phyloP scores from a whole-genome alignment of 2,329 filamentous ascomycete genomes.

The Clarireedia monteithiana region DNA sequence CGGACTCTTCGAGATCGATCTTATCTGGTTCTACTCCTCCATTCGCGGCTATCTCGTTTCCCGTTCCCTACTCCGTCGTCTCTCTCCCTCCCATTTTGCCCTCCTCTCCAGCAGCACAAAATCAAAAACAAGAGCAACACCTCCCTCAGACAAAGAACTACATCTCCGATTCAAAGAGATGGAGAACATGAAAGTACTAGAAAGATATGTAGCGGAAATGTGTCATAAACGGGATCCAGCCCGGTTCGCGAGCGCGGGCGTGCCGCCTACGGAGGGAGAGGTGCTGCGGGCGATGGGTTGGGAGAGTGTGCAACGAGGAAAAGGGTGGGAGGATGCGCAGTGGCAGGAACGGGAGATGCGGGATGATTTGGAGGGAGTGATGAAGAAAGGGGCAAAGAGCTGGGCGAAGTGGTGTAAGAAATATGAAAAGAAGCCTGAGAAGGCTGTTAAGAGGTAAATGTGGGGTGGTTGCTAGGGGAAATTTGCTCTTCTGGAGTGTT shows the following conservation, averaged over 20 bases:
- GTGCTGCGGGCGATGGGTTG: conserved; percentile 12
- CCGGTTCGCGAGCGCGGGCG: conserved; percentile 9
- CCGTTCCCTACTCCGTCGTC: neutral
- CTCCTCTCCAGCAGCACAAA: neutral
- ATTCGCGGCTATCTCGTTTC: conserved; percentile 15
- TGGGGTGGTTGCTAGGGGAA: neutral
- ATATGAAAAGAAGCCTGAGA: conserved; percentile 13
- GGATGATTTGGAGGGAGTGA: conserved; percentile 8
- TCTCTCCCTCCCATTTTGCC: neutral
- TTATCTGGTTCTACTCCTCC: conserved; percentile 27
- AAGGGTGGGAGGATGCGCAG: conserved; percentile 11
- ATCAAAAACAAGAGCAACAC: no score
- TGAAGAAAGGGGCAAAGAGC: conserved; percentile 6
- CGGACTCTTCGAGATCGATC: conserved; percentile 27
- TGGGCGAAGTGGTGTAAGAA: conserved; percentile 9
- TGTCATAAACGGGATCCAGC: conserved; percentile 5
- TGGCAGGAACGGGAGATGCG: conserved; percentile 8
- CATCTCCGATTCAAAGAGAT: neutral
- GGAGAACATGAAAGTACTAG: neutral
- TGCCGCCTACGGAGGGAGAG: conserved; percentile 10
- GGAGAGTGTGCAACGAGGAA: conserved; percentile 8
- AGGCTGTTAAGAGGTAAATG: neutral
- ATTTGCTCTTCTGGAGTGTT: no score
- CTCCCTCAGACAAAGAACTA: neutral
- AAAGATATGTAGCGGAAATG: neutral